Percentiles rank a stretch among this genome's conserved stretches.
phyloP scores from a whole-genome alignment of 257 asterid species.

The Asclepias syriaca region DNA sequence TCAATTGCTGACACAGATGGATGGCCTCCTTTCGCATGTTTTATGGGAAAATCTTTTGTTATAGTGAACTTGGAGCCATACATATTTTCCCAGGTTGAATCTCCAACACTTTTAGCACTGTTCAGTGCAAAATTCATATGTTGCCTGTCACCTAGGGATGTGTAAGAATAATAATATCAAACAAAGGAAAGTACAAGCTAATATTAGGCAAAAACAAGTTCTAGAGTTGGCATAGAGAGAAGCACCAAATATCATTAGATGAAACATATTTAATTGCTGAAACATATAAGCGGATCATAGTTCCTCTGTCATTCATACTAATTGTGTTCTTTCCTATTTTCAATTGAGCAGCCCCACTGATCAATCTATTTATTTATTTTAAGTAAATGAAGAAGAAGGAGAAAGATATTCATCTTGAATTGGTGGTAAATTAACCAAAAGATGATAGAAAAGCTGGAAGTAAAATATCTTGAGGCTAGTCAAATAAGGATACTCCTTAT shows the following conservation, averaged over 20 bases:
- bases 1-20: constrained; percentile 36
- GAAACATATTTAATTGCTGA: not conserved
- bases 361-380: too few species aligned
- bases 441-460: not conserved
- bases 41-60: constrained; percentile 41
- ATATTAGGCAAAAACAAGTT: not conserved
- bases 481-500: not conserved
- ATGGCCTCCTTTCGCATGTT: constrained; percentile 42
- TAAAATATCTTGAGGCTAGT: not conserved
- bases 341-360: not conserved
- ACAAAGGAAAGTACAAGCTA: not conserved
- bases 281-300: not conserved
- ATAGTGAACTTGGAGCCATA: constrained; percentile 57
- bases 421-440: not conserved
- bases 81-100: constrained; percentile 41
- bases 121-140: constrained; percentile 50
- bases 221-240: not conserved
- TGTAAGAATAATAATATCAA: constrained; percentile 7
- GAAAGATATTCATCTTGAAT: not conserved
- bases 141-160: constrained; percentile 49
- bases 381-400: not conserved
- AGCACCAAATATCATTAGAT: not conserved
- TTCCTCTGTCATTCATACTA: not conserved
- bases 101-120: constrained; percentile 34
- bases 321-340: not conserved